Percentiles rank a stretch among this genome's conserved stretches.
Evolutionary conservation across 192 early-diverging fungal genomes (phyloP).

Genomic region (Dimargaris xerosporica): DNA sequence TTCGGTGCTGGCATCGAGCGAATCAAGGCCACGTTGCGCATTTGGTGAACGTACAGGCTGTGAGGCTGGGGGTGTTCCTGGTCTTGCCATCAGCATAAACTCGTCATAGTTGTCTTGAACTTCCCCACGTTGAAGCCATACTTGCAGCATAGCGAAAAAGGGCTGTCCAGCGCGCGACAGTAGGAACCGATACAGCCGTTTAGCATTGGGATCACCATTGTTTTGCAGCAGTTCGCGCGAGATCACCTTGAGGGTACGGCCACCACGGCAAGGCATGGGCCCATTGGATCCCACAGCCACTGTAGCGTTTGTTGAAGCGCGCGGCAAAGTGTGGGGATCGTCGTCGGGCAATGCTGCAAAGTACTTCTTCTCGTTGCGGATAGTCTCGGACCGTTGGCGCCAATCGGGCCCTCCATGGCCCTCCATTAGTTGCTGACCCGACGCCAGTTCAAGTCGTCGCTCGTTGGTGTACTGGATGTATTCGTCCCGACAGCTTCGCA

Average conservation of each 20-base stretch:
- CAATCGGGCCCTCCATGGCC: not conserved
- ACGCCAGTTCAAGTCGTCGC: not conserved
- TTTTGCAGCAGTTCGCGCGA: conserved; percentile 40
- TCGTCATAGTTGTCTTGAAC: conserved; percentile 79
- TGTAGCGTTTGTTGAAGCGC: not conserved
- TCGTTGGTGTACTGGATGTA: conserved; percentile 20
- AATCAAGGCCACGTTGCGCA: not conserved
- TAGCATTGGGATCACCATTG: conserved; percentile 46
- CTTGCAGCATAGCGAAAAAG: conserved; percentile 63
- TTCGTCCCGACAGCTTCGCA: conserved; percentile 27
- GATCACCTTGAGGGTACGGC: conserved; percentile 60
- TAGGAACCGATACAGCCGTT: conserved; percentile 63
- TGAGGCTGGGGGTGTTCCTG: conserved; percentile 31
- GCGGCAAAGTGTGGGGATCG: not conserved
- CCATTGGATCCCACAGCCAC: not conserved
- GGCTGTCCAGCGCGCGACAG: conserved; percentile 65
- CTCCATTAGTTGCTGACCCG: not conserved
- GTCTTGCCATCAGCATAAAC: conserved; percentile 70
- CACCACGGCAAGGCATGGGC: conserved; percentile 46
- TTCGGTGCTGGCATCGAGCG: not conserved
- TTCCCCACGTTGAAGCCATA: conserved; percentile 83
- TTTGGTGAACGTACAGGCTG: not conserved
- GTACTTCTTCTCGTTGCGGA: not conserved
- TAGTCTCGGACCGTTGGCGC: not conserved
- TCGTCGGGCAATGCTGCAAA: not conserved